Percentiles rank a stretch among this genome's conserved stretches.
Evolutionary conservation across 2,329 filamentous ascomycete species (phyloP).

Genomic region (Alternaria angustiovoidea): DNA sequence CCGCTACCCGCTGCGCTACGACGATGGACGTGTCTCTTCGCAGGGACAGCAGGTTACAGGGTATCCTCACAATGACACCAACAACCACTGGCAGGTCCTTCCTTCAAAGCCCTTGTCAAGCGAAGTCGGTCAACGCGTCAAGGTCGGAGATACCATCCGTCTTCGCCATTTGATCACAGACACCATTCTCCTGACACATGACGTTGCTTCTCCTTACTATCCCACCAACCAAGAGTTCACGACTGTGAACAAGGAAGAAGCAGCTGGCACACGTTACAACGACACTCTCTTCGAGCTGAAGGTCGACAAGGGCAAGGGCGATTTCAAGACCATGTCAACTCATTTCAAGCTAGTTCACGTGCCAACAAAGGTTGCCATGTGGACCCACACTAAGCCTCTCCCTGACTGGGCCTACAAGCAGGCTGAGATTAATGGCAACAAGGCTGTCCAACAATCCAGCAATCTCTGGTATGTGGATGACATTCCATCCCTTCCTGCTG

Average conservation of each 20-base stretch:
- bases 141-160: slow-evolving; percentile 84
- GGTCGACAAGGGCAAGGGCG: slow-evolving; percentile 82
- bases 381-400: slow-evolving; percentile 94
- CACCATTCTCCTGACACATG: slow-evolving; percentile 87
- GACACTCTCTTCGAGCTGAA: slow-evolving; percentile 94
- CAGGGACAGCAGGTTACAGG: slow-evolving; percentile 97
- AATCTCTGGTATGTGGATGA: slow-evolving; percentile 96
- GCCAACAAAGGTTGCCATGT: slow-evolving; percentile 97
- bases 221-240: slow-evolving; percentile 99
- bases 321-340: slow-evolving; percentile 88
- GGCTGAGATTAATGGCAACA: slow-evolving; percentile 99
- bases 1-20: slow-evolving; percentile 90
- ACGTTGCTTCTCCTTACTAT: slow-evolving; percentile 94
- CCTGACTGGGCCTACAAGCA: slow-evolving; percentile 98
- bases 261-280: slow-evolving; percentile 76
- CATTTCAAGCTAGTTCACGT: slow-evolving; percentile 97
- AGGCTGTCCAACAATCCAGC: slow-evolving; percentile 86
- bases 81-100: slow-evolving; percentile 97
- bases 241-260: slow-evolving; percentile 76
- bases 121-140: slow-evolving; percentile 70
- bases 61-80: slow-evolving; percentile 97
- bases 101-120: slow-evolving; percentile 65
- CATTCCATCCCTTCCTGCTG: slow-evolving; percentile 77
- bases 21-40: slow-evolving; percentile 95
- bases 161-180: slow-evolving; percentile 88